Base-by-base conservation (phyloP, 441 rosid species). In the Isatis lusitanica region DNA sequence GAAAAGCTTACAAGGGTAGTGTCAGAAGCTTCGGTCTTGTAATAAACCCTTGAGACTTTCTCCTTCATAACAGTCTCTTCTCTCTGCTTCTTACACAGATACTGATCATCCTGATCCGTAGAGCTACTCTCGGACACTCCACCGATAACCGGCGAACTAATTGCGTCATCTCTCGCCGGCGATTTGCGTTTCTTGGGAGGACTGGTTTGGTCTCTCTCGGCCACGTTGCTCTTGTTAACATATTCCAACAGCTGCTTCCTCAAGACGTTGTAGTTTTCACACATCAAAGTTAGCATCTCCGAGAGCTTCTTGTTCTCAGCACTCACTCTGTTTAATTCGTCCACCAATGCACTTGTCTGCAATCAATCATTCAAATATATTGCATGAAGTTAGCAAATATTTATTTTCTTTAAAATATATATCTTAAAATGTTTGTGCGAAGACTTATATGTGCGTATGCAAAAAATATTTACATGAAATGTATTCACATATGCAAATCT, bases 71-170 rank as follows among this genome's bases (percentile, higher is more conserved):
- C 72, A 52, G 91, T 96, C 75, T 91, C 95, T 58, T 55, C 74
- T 66, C 81, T 84, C 21, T 85, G 87, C 82, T 85, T 91, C 86
- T 91, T 95, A 73, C 79, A 73, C 1, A 92, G 1, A 51, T 77
- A 86, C 56, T 87, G 73, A 57, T 76, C 96, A 68, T 92, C 93
- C 70, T 92, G 91, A 50, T 92, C 97, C n/a, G 89, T 88, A 2
- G 98, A 90, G 81, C 98, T 90, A 79, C 93, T 88, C 79, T 94
- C 97, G 0, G 98, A 90, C 8, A 84, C 82, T 62, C 93, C 90
- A 44, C 78, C 85, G 24, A 77, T 39, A 47, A 68, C 24, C 5
- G 60, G 69, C 4, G 73, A 71, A 11, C 71, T 50, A 43, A 21
- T 11, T 42, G 70, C 42, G 46, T 77, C 77, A 75, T 63, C 86